A percentile compares a stretch with the other conserved stretches of the same genome.
Conservation (phyloP, 208 protist genomes). For the Trypanosoma brucei region DNA sequence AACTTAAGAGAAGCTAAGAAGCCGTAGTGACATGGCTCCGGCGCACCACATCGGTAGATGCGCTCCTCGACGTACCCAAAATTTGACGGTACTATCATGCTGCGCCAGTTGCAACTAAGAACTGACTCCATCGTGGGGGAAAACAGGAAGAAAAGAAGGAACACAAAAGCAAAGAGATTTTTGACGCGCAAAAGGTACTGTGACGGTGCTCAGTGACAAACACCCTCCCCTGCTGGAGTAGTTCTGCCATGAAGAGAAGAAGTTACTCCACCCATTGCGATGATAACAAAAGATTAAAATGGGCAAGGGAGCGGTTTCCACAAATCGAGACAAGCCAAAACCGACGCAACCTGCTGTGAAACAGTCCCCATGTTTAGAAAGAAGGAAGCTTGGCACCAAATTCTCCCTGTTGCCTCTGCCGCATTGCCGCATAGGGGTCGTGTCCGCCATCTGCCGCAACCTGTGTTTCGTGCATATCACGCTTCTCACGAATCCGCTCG, state of each 20-base stretch:
- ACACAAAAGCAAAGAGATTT: neutral
- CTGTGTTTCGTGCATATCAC: constrained; percentile 74
- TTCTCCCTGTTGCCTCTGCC: constrained; percentile 41
- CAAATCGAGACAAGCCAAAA: too few species aligned
- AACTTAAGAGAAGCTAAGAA: constrained; percentile 95
- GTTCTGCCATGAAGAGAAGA: too few species aligned
- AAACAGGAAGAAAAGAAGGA: constrained; percentile 12
- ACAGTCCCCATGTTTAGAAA: constrained; percentile 26
- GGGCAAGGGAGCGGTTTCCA: too few species aligned
- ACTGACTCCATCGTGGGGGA: neutral
- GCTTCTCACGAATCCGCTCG: constrained; percentile 69
- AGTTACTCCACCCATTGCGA: too few species aligned
- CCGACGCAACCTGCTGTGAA: too few species aligned
- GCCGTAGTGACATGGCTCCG: constrained; percentile 94
- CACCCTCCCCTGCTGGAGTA: too few species aligned
- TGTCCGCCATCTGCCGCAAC: constrained; percentile 69
- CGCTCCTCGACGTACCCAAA: constrained; percentile 96
- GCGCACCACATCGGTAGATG: constrained; percentile 94
- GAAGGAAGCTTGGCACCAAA: constrained; percentile 53
- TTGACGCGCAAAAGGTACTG: too few species aligned
- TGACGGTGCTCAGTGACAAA: too few species aligned
- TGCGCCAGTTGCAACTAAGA: neutral
- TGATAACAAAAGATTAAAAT: too few species aligned
- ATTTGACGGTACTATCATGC: constrained; percentile 91
- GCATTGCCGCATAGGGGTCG: constrained; percentile 73